A percentile compares a stretch with the other conserved stretches of the same genome.
Evolutionary conservation across 2,329 filamentous ascomycete species (phyloP).

Genomic region (Pseudocercospora pini-densiflorae): DNA sequence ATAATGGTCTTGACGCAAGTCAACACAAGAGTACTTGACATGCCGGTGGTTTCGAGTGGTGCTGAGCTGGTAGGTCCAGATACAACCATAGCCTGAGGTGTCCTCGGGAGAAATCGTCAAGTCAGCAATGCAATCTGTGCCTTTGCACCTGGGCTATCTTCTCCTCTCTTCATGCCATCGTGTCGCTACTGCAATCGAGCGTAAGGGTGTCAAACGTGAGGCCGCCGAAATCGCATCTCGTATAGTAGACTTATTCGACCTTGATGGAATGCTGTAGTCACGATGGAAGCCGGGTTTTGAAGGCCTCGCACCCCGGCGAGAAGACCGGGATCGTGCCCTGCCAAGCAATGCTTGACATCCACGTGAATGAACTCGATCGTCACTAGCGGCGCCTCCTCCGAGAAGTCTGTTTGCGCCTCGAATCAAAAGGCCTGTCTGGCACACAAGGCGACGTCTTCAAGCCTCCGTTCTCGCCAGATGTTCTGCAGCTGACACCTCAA

Average conservation of each 20-base stretch:
- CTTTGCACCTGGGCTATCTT: too few species aligned
- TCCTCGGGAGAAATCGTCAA: too few species aligned
- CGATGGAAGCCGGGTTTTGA: not conserved
- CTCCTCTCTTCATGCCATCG: too few species aligned
- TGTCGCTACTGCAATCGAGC: not conserved
- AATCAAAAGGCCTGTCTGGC: not conserved
- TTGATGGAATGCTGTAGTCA: not conserved
- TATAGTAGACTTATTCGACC: not conserved
- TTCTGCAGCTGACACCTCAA: not conserved
- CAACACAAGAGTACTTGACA: too few species aligned
- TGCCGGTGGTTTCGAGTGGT: too few species aligned
- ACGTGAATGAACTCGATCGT: not conserved
- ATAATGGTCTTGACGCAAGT: too few species aligned
- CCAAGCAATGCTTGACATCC: not conserved
- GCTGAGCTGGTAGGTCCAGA: too few species aligned
- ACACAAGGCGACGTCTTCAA: not conserved
- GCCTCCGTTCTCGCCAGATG: conserved; percentile 1
- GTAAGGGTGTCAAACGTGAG: not conserved
- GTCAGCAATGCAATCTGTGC: too few species aligned
- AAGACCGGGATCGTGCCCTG: not conserved
- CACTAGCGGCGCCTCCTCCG: not conserved
- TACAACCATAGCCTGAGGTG: too few species aligned
- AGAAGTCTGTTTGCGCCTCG: conserved; percentile 1
- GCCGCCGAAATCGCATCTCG: not conserved
- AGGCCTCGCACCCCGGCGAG: not conserved